phyloP scores from a whole-genome alignment of 2,329 filamentous ascomycete species.

The Nemania serpens region DNA sequence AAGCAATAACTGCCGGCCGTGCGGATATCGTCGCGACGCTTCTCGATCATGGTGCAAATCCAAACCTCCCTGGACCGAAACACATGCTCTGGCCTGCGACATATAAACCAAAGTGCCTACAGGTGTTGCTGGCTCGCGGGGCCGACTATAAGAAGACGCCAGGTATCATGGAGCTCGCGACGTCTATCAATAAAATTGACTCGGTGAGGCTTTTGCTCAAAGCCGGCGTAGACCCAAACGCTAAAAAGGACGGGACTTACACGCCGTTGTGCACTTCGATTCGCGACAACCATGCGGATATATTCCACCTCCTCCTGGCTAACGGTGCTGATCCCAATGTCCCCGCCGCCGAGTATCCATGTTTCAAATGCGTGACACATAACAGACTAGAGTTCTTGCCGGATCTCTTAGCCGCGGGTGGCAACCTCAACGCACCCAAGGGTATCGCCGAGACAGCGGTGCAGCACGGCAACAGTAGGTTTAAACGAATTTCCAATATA shows the following conservation, averaged over 20 bases:
- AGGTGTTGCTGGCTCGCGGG: conserved; percentile 60
- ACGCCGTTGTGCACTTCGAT: conserved; percentile 71
- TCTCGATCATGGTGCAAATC: conserved; percentile 65
- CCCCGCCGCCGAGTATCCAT: conserved; percentile 66
- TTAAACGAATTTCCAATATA: background rate
- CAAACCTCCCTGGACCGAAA: conserved; percentile 71
- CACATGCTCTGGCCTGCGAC: conserved; percentile 70
- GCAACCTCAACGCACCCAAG: conserved; percentile 61
- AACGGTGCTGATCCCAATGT: conserved; percentile 68
- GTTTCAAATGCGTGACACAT: conserved; percentile 72
- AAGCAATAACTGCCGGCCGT: conserved; percentile 61
- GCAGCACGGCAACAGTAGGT: conserved; percentile 57
- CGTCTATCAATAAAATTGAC: conserved; percentile 67
- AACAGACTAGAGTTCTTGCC: conserved; percentile 65
- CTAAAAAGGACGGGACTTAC: conserved; percentile 68
- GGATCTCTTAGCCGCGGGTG: conserved; percentile 63
- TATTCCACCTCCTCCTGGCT: conserved; percentile 62
- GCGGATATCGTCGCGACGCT: conserved; percentile 56
- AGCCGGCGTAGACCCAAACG: conserved; percentile 62
- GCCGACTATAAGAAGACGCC: conserved; percentile 65
- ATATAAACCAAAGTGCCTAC: conserved; percentile 61
- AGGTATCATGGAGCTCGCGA: conserved; percentile 67
- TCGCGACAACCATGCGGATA: conserved; percentile 66
- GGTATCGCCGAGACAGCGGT: conserved; percentile 71
- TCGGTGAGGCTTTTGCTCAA: conserved; percentile 62